Evolutionary conservation across 768 basidiomycete species (phyloP), one percentile per base, ranked within the genome.

Genomic region (Pleurotus cornucopiae): DNA sequence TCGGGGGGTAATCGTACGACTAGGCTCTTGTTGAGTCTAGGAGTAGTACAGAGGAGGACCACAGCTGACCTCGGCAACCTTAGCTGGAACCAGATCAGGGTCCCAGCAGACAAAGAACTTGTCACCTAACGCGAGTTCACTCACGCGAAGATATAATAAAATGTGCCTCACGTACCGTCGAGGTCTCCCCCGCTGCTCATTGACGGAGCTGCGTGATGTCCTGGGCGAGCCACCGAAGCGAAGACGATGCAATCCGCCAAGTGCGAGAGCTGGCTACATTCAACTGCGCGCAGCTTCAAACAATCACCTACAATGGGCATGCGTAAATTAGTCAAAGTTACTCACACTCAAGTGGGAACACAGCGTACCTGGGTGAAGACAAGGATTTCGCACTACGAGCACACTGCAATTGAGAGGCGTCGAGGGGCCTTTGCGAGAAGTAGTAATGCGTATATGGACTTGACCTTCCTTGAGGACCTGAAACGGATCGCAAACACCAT

Each of bases 71-170:
- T 86, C 79, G 1, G 78, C 74, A 3, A 83, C 71, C n/a, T 62
- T 76, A 12, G 66, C 69, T 4, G 84, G 85, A 14, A 87, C 78
- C 5, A 87, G 63, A 60, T 84, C 84, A 0, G 75, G 73, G 66
- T 88, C 86, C 85, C 86, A 88, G 40, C 83, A 85, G 1, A 88
- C 84, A 55, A 85, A 82, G 62, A 81, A 87, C 58, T 83, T 78
- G 59, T 88, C 86, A 6, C 85, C 84, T 80, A 61, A 54, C 11
- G 2, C 30, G 30, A 34, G 30, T 34, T 34, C 30, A 34, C 30
- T 34, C 11, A 34, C 30, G 9, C 6, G 30, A 34, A 11, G 30
- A 34, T 3, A 34, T 0, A 11, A 34, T 3, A 34, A 34, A 3
- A 2, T 34, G 9, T 34, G 30, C 11, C 30, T 1, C 11, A 34